These are phyloP conservation scores for Betula pendula DNA, from an alignment of 306 rosid species.

Conservation along the genomic window DNA sequence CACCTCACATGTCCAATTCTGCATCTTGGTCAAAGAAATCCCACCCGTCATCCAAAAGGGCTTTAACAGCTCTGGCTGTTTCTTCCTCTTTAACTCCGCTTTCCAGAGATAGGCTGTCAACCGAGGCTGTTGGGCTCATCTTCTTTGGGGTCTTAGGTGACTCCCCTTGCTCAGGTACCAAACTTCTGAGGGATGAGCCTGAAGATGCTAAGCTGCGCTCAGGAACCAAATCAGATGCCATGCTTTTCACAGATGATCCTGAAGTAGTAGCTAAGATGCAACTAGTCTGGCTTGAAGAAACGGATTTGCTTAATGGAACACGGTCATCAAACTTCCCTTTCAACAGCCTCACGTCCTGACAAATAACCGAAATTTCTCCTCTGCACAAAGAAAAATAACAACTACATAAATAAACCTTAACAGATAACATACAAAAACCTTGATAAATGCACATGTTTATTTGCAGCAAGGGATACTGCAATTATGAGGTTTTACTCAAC, in stretches of 20 bases:
- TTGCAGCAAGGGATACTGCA: neutral
- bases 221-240: constrained; percentile 11
- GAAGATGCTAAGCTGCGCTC: constrained; percentile 55
- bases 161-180: constrained; percentile 40
- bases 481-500: neutral
- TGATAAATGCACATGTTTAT: neutral
- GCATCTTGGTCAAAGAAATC: constrained; percentile 49
- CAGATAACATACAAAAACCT: neutral
- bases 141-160: constrained; percentile 29
- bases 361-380: constrained; percentile 85
- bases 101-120: constrained; percentile 26
- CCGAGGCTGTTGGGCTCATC: constrained; percentile 31
- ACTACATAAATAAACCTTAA: neutral
- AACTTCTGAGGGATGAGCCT: constrained; percentile 32
- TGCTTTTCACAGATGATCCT: constrained; percentile 42
- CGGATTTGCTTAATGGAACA: constrained; percentile 79
- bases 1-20: constrained; percentile 18
- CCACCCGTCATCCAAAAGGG: constrained; percentile 74
- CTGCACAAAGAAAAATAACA: constrained; percentile 43
- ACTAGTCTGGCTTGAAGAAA: constrained; percentile 83
- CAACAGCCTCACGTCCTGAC: constrained; percentile 68
- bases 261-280: constrained; percentile 68
- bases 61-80: constrained; percentile 34
- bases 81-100: constrained; percentile 35
- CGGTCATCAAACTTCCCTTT: constrained; percentile 84